Evolutionary conservation across 345 rosid species (phyloP).

Genomic region (Gossypium sturtianum): DNA sequence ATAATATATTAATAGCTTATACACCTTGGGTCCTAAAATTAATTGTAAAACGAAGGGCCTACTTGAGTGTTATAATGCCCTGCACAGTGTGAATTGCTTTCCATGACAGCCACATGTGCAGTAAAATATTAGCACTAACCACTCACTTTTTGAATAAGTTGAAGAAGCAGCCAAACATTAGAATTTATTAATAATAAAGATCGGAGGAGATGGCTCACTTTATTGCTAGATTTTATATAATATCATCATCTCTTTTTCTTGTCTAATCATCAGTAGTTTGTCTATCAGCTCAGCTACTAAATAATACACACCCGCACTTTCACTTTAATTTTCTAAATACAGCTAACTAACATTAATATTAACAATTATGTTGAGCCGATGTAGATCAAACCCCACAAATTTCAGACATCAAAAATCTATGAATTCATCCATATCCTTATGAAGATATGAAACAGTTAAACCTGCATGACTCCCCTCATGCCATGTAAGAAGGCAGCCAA

Average conservation of each 20-base stretch:
- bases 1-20: no score
- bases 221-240: not conserved
- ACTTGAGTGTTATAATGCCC: not conserved
- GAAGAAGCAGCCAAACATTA: not conserved
- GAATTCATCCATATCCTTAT: not conserved
- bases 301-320: not conserved
- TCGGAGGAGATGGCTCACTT: slow-evolving; percentile 2
- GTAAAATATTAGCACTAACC: not conserved
- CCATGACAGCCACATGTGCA: not conserved
- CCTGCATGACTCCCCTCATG: slow-evolving; percentile 58
- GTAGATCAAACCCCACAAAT: not conserved
- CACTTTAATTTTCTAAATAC: not conserved
- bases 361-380: not conserved
- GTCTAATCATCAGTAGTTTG: not conserved
- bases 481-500: slow-evolving; percentile 42
- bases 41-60: not conserved
- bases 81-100: not conserved
- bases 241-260: not conserved
- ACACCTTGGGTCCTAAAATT: no score
- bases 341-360: not conserved
- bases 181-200: not conserved
- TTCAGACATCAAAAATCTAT: not conserved
- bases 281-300: not conserved
- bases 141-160: not conserved
- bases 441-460: not conserved